Base-by-base conservation (phyloP, 116 monocot genomes). In the Zostera marina region DNA sequence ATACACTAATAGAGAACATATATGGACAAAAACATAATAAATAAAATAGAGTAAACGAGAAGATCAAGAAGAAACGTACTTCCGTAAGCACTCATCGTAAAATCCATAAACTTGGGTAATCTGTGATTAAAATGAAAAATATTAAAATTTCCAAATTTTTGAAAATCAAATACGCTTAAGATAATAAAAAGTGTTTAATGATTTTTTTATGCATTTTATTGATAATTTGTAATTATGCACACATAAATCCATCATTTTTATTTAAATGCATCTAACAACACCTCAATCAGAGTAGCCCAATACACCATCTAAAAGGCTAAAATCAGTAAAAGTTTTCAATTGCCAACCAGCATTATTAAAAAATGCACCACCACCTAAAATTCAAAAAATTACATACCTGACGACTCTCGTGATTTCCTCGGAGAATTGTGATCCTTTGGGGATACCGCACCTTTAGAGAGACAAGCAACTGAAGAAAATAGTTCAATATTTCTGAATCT, bases 51-150 rank as follows among this genome's bases (percentile, higher is more conserved):
- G 32, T 32, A 32, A 32, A 32, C 32, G 5, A 32, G 32, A 32
- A 32, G 32, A 3, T 32, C 32, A 16, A 43, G 59, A 12, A 40
- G 15, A 48, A 52, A 84, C 84, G 79, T 67, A 94, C 94, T 94
- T 94, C 58, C 88, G 58, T 63, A 94, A 60, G 69, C 94, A 88
- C 73, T 94, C 94, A 42, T 96, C 94, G 66, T 96, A 96, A 61
- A 96, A 96, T 54, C 89, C 94, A 96, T 88, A 96, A 69, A 96
- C 94, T 74, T 94, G 88, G 14, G 94, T 94, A 52, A 94, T 88
- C 94, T 94, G 88, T 78, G 61, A 32, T n/a, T 26, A 10, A 15
- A 17, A 22, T n/a, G 40, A 24, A 6, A 39, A 32, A 58, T 42
- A 3, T 32, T 10, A 58, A 13, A 38, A 22, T 32, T 32, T 32